phyloP scores from a whole-genome alignment of 2,329 filamentous ascomycete species.

The Ophiosphaerella narmari region DNA sequence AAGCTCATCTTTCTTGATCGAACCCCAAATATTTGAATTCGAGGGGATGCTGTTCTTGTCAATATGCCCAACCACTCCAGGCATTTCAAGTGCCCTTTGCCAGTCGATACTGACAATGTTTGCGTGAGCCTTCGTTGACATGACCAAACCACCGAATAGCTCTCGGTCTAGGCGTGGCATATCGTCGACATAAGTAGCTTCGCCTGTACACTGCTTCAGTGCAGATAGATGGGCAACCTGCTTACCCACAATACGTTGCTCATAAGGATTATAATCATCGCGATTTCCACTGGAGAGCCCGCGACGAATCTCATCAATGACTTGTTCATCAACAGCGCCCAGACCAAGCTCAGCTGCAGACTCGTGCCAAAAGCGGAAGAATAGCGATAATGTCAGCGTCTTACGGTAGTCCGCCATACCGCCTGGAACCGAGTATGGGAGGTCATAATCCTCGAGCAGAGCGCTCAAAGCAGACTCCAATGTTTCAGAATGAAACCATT shows the following conservation, averaged over 20 bases:
- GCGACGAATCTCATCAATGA: constrained; percentile 79
- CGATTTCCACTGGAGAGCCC: constrained; percentile 77
- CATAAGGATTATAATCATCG: constrained; percentile 77
- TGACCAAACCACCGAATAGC: constrained; percentile 81
- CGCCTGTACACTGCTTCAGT: constrained; percentile 87
- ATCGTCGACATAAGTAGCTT: constrained; percentile 94
- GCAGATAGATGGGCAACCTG: constrained; percentile 84
- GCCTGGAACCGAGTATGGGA: constrained; percentile 85
- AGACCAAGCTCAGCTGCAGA: constrained; percentile 67
- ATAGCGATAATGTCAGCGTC: constrained; percentile 85
- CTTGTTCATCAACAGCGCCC: constrained; percentile 67
- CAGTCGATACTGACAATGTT: constrained; percentile 81
- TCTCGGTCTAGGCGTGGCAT: constrained; percentile 84
- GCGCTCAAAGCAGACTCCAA: constrained; percentile 85
- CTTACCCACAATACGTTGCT: constrained; percentile 81
- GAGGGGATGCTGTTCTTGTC: constrained; percentile 80
- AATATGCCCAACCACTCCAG: constrained; percentile 82
- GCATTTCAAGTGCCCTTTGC: constrained; percentile 75
- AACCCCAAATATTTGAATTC: constrained; percentile 87
- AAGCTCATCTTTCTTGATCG: constrained; percentile 77
- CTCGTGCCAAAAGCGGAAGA: constrained; percentile 97
- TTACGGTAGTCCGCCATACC: constrained; percentile 96
- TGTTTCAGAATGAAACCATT: constrained; percentile 77
- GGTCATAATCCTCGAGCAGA: constrained; percentile 80
- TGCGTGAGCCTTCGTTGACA: constrained; percentile 86